Evolutionary conservation across 2,329 filamentous ascomycete genomes (phyloP).

Genomic region (Venturia nashicola): DNA sequence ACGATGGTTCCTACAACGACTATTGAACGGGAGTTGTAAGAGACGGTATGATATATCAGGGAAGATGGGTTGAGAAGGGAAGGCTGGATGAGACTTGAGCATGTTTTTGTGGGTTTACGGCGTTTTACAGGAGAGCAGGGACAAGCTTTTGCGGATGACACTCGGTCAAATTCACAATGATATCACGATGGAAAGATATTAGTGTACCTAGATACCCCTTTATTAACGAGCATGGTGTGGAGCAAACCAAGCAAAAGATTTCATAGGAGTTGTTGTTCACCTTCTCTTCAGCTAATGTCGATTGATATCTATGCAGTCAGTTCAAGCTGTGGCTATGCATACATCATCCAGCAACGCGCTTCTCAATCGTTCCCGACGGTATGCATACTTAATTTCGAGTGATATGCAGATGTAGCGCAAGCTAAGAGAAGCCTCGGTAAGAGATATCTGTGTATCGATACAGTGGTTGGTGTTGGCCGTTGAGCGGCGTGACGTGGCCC

Average conservation of each 20-base stretch:
- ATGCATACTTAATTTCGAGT: no score
- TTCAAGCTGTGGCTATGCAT: no score
- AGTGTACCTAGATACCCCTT: not conserved
- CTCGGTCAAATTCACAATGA: not conserved
- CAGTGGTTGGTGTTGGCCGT: no score
- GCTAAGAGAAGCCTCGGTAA: no score
- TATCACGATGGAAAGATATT: not conserved
- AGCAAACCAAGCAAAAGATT: no score
- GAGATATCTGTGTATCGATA: no score
- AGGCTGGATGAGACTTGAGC: not conserved
- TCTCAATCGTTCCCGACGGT: no score
- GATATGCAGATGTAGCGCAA: no score
- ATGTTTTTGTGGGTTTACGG: not conserved
- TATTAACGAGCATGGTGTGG: no score
- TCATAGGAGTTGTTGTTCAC: not conserved
- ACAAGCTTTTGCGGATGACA: not conserved
- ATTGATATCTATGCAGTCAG: no score
- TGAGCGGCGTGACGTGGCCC: no score
- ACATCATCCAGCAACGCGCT: no score
- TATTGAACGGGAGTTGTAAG: not conserved
- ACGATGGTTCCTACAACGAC: not conserved
- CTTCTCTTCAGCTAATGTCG: not conserved
- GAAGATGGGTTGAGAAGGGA: not conserved
- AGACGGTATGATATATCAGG: not conserved
- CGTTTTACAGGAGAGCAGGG: not conserved